Evolutionary conservation across 352 stramenopile species (phyloP).

Genomic region (Globisporangium mamillatum): DNA sequence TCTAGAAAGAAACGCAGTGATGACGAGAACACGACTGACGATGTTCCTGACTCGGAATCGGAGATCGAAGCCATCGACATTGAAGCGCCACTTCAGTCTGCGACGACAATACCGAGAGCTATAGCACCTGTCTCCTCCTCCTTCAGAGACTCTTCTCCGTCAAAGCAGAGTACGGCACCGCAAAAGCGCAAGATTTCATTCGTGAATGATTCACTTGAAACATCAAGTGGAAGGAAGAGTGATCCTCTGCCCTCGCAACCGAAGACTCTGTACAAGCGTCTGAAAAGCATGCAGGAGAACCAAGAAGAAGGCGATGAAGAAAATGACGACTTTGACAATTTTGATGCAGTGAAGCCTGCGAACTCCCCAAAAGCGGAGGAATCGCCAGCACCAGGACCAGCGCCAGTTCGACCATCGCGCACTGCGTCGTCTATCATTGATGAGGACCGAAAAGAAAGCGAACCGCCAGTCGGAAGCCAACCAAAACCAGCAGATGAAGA

Average conservation of each 20-base stretch:
- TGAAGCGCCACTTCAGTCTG: conserved; percentile 6
- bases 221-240: background rate
- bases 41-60: conserved; percentile 12
- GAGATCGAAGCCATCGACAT: conserved; percentile 15
- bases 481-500: conserved; percentile 14
- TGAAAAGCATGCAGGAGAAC: conserved; percentile 24
- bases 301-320: conserved; percentile 21
- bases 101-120: background rate
- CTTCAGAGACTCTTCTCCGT: background rate
- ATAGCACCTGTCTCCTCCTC: background rate
- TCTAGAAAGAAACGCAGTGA: conserved; percentile 28
- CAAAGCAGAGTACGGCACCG: background rate
- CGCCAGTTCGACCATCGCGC: background rate
- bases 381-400: background rate
- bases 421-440: conserved; percentile 20
- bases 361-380: background rate
- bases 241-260: background rate
- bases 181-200: conserved; percentile 21
- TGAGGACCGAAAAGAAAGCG: conserved; percentile 48
- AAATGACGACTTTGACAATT: conserved; percentile 21
- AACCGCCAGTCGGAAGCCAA: conserved; percentile 20
- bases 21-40: conserved; percentile 23
- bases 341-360: background rate
- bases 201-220: conserved; percentile 1
- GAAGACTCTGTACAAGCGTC: conserved; percentile 25